phyloP scores from a whole-genome alignment of 495 filamentous ascomycete genomes.

The Symbiotaphrina buchneri region DNA sequence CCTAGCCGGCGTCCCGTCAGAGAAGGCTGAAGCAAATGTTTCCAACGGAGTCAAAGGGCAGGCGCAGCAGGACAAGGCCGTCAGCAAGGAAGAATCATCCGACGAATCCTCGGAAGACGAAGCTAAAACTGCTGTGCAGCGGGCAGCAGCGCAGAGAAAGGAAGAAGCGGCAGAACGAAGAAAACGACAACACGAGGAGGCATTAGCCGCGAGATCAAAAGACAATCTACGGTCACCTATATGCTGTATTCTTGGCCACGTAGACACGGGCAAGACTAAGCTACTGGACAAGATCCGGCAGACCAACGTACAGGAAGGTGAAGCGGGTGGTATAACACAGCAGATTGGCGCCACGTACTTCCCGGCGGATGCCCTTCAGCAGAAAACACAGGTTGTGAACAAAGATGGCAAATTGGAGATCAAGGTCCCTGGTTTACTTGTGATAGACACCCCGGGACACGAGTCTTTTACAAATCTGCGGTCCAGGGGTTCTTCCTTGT shows the following conservation, averaged over 20 bases:
- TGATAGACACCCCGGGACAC: slow-evolving; percentile 99
- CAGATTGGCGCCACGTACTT: slow-evolving; percentile 99
- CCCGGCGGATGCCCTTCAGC: slow-evolving; percentile 76
- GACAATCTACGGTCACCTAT: slow-evolving; percentile 94
- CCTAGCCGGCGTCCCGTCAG: background rate
- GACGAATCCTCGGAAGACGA: slow-evolving; percentile 41
- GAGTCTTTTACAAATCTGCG: slow-evolving; percentile 98
- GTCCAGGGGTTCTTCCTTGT: slow-evolving; percentile 87
- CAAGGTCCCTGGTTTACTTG: slow-evolving; percentile 90
- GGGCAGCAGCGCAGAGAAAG: slow-evolving; percentile 51
- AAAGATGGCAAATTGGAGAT: slow-evolving; percentile 77
- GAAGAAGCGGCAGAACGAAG: slow-evolving; percentile 78
- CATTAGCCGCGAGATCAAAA: slow-evolving; percentile 74
- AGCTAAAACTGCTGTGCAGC: slow-evolving; percentile 38
- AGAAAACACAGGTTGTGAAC: slow-evolving; percentile 89
- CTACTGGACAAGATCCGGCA: slow-evolving; percentile 95
- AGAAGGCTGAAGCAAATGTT: slow-evolving; percentile 3
- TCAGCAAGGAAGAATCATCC: slow-evolving; percentile 19
- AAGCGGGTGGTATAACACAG: slow-evolving; percentile 99
- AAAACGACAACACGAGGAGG: slow-evolving; percentile 74
- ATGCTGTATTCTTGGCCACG: slow-evolving; percentile 98
- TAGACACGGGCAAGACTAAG: slow-evolving; percentile 99
- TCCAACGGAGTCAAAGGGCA: slow-evolving; percentile 5
- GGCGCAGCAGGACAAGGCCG: background rate
- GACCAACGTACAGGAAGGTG: slow-evolving; percentile 97